phyloP scores from a whole-genome alignment of 352 stramenopile genomes.

The Globisporangium heterothallicum region DNA sequence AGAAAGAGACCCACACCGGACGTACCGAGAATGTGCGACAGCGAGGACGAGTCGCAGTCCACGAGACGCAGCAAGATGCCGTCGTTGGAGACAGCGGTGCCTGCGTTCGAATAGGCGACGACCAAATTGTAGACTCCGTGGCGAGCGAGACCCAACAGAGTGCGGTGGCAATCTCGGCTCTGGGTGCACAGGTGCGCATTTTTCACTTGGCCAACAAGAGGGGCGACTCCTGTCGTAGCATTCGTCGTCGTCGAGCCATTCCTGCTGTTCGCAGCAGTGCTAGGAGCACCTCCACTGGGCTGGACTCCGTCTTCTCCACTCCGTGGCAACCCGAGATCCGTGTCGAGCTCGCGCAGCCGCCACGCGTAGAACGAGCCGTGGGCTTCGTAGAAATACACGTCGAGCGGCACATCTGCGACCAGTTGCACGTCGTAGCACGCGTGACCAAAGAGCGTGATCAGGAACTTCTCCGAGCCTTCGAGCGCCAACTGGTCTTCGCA shows the following conservation, averaged over 20 bases:
- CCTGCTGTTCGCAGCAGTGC: neutral
- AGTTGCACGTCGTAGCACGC: slow-evolving; percentile 46
- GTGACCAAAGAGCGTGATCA: slow-evolving; percentile 52
- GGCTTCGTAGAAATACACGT: slow-evolving; percentile 51
- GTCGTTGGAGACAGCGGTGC: neutral
- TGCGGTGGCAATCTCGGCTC: slow-evolving; percentile 23
- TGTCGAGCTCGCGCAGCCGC: slow-evolving; percentile 12
- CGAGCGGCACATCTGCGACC: slow-evolving; percentile 29
- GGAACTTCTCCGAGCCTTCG: slow-evolving; percentile 33
- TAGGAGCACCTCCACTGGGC: neutral
- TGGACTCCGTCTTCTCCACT: neutral
- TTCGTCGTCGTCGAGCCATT: neutral
- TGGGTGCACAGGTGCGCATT: slow-evolving; percentile 24
- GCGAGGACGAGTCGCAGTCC: slow-evolving; percentile 34
- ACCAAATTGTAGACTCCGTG: slow-evolving; percentile 38
- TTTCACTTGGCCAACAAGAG: neutral
- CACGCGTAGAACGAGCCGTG: slow-evolving; percentile 15
- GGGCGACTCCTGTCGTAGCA: neutral
- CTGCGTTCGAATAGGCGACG: slow-evolving; percentile 23
- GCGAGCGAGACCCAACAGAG: slow-evolving; percentile 29
- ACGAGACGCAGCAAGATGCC: slow-evolving; percentile 26
- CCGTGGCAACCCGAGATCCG: slow-evolving; percentile 2
- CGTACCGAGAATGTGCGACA: slow-evolving; percentile 35
- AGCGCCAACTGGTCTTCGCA: slow-evolving; percentile 46
- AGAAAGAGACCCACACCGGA: neutral